Conservation (phyloP, 2,329 filamentous ascomycete species). For the Hyphodiscus sp. region DNA sequence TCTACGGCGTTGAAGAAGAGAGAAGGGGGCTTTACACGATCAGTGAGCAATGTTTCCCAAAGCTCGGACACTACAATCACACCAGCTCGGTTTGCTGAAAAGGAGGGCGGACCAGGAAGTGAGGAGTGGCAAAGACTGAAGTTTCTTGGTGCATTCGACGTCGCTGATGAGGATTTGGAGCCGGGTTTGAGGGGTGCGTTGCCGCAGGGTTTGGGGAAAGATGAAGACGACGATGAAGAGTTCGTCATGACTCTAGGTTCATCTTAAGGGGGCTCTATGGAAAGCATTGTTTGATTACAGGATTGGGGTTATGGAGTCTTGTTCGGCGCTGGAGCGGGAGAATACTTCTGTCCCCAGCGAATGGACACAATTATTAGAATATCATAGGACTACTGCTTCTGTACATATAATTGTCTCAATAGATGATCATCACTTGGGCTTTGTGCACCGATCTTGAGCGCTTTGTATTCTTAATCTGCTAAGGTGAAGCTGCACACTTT, state of each 20-base stretch:
- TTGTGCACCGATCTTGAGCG: too few species aligned
- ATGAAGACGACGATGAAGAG: constrained; percentile 40
- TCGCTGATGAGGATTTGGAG: constrained; percentile 37
- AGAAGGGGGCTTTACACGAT: constrained; percentile 16
- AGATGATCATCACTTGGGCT: too few species aligned
- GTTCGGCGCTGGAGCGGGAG: neutral
- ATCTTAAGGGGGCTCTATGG: neutral
- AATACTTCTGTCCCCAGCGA: neutral
- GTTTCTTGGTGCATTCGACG: constrained; percentile 54
- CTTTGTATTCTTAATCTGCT: too few species aligned
- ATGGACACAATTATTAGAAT: too few species aligned
- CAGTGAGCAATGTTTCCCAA: constrained; percentile 32
- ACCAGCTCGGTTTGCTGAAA: constrained; percentile 37
- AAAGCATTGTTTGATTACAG: neutral
- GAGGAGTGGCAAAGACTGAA: constrained; percentile 39
- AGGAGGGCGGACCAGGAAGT: constrained; percentile 24
- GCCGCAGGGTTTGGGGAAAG: constrained; percentile 27
- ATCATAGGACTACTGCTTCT: too few species aligned
- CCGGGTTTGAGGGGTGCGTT: constrained; percentile 22
- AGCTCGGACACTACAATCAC: constrained; percentile 42
- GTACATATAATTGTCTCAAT: too few species aligned
- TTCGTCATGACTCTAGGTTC: constrained; percentile 46
- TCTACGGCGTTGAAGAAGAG: constrained; percentile 32
- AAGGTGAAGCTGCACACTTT: too few species aligned
- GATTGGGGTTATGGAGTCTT: neutral